phyloP scores from a whole-genome alignment of 106 monocot species.

The Iris macrosiphon region DNA sequence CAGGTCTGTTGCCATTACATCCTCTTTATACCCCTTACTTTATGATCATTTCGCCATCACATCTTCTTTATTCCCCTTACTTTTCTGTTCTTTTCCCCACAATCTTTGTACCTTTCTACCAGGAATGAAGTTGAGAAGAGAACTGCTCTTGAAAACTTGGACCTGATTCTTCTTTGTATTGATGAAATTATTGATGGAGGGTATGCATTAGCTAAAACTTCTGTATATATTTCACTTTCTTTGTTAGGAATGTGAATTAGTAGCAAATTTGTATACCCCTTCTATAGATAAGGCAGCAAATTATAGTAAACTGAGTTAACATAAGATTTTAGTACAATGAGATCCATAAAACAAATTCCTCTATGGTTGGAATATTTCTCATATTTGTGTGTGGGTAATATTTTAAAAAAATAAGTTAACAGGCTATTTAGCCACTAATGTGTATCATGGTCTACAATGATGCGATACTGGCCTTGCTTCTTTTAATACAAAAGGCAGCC shows the following conservation, averaged over 20 bases:
- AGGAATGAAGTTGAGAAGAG: slow-evolving; percentile 18
- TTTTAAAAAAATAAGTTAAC: too few species aligned
- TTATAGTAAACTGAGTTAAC: neutral
- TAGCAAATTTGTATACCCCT: neutral
- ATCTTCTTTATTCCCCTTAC: neutral
- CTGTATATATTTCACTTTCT: neutral
- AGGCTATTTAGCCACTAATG: too few species aligned
- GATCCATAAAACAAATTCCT: neutral
- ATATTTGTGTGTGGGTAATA: neutral
- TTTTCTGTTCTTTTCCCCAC: neutral
- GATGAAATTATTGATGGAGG: slow-evolving; percentile 62
- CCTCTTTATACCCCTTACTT: neutral
- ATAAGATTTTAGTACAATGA: neutral
- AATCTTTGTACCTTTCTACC: neutral
- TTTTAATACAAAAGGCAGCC: too few species aligned
- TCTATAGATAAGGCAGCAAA: neutral
- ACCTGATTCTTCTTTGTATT: slow-evolving; percentile 40
- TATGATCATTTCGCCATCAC: neutral
- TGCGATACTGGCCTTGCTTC: too few species aligned
- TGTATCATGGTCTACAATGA: too few species aligned
- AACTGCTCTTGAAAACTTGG: slow-evolving; percentile 17
- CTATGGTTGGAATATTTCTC: neutral
- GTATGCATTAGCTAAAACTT: slow-evolving; percentile 17
- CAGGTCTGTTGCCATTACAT: slow-evolving; percentile 33
- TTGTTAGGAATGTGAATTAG: neutral